These are phyloP conservation scores for Withania somnifera DNA, from an alignment of 305 asterid genomes.

Conservation along the genomic window DNA sequence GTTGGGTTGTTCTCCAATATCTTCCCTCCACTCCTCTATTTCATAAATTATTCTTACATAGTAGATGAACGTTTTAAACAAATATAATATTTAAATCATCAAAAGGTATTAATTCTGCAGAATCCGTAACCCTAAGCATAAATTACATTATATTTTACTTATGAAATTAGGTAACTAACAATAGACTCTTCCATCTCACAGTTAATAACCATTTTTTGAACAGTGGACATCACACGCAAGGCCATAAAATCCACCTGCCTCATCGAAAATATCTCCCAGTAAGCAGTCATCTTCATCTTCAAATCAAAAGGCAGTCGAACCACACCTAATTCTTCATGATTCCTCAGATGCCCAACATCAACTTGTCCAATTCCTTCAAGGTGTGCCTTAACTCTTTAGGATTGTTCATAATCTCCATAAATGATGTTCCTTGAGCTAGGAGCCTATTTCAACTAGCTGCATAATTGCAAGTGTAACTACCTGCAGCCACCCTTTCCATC, in stretches of 20 bases:
- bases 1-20: no score
- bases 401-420: not conserved
- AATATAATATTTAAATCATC: no score
- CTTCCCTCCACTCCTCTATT: no score
- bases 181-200: no score
- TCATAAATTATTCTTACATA: no score
- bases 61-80: no score
- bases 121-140: no score
- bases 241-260: not conserved
- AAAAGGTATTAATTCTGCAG: no score
- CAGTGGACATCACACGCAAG: no score
- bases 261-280: not conserved
- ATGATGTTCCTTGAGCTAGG: not conserved
- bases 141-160: no score
- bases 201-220: no score
- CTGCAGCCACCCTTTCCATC: not conserved
- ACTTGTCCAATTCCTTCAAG: not conserved
- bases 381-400: not conserved
- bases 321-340: not conserved
- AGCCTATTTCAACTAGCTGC: not conserved
- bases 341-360: not conserved
- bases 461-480: not conserved
- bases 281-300: constrained; percentile 3
- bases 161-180: no score
- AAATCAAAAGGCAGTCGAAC: not conserved